A percentile compares a stretch with the other conserved stretches of the same genome.
These are phyloP conservation scores for Arachnopeziza araneosa DNA, from an alignment of 2,329 filamentous ascomycete species.

Conservation along the genomic window DNA sequence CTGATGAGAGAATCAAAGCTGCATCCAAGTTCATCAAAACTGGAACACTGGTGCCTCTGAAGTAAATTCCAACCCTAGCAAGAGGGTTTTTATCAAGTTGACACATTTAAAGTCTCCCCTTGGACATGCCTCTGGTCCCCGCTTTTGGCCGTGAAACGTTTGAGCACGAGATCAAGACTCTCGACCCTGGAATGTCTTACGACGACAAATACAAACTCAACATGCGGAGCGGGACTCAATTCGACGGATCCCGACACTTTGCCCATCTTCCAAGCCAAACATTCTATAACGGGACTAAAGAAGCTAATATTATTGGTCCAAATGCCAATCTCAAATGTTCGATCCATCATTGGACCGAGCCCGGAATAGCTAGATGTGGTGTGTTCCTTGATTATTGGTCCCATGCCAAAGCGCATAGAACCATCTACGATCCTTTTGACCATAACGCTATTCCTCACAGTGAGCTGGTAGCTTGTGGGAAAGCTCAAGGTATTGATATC, in stretches of 20 bases:
- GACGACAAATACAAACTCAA: conserved; percentile 56
- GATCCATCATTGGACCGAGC: conserved; percentile 18
- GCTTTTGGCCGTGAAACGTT: conserved; percentile 28
- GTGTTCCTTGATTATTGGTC: conserved; percentile 47
- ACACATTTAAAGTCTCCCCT: neutral
- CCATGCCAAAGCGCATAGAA: conserved; percentile 31
- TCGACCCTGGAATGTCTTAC: conserved; percentile 37
- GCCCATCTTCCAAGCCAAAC: conserved; percentile 5
- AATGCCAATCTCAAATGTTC: conserved; percentile 10
- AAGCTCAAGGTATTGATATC: conserved; percentile 16
- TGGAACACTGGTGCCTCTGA: conserved; percentile 32
- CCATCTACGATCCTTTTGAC: conserved; percentile 28
- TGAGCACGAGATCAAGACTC: conserved; percentile 22
- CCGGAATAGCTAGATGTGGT: conserved; percentile 48
- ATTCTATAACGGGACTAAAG: conserved; percentile 15
- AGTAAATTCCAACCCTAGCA: neutral
- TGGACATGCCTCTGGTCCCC: conserved; percentile 29
- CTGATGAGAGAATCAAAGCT: conserved; percentile 33
- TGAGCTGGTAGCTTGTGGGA: conserved; percentile 12
- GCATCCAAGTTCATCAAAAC: conserved; percentile 36
- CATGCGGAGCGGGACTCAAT: conserved; percentile 49
- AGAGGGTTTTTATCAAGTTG: neutral
- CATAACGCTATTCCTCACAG: conserved; percentile 9
- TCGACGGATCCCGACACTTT: conserved; percentile 45
- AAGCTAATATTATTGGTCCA: conserved; percentile 7